Base-by-base conservation (phyloP, 2,329 filamentous ascomycete genomes). In the Clonostachys rhizophaga region DNA sequence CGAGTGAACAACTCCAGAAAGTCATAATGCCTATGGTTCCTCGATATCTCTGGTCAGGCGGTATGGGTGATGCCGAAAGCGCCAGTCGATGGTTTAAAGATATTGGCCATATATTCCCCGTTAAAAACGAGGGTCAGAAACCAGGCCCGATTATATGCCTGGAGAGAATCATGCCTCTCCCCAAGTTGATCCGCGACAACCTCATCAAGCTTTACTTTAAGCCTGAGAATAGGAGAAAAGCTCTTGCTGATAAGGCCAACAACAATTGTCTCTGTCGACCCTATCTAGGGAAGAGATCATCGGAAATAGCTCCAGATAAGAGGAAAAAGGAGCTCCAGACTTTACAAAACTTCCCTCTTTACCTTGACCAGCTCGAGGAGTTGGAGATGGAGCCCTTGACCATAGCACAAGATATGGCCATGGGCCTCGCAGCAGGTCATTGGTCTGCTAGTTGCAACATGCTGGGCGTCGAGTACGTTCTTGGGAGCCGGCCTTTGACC, bases 111-210 rank as follows among this genome's bases (percentile, higher is more conserved):
- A 43, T 16, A 13, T 39, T 47, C 34, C 40, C 46, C 14, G 13
- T 34, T 18, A 40, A 47, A 16, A 45, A 48, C 40, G 43, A 34
- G 9, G 47, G 40, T 13, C 37, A 49, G 44, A 43, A 46, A 34
- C 30, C 47, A 30, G 47, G 43, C 4, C 37, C 39, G 4, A 4
- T 46, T 10, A 46, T 46, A 10, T 40, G 14, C 20, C n/a, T 46
- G 39, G 40, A 49, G 30, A 35, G 41, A 24, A 42, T 47, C 24
- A 40, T 49, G 44, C 47, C 47, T 14, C 41, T 46, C 7, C 47
- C 40, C 14, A 41, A 43, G n/a, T 20, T 44, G 20, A 41, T 44
- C 30, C 40, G 47, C 30, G 35, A 43, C 11, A 47, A 11, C 17
- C 36, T 49, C 3, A 49, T 49, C 34, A 33, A 34, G 3, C 47